Conservation (phyloP, 805 yeast species). For the Suhomyces kilbournensis region DNA sequence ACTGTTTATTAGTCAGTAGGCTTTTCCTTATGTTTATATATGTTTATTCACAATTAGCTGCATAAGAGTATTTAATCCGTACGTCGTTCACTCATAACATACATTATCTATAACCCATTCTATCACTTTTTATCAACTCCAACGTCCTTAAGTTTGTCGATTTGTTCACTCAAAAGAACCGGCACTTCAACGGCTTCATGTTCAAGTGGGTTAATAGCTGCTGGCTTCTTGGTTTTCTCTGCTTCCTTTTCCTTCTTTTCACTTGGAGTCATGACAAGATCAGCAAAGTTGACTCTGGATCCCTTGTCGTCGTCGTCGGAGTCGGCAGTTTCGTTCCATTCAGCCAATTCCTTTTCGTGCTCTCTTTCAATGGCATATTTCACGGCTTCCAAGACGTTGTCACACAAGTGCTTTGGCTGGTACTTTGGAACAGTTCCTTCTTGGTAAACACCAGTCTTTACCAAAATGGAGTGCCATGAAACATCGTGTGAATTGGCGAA, state of each 20-base stretch:
- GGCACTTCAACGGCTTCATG: constrained; percentile 53
- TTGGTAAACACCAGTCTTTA: constrained; percentile 83
- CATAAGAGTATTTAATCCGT: neutral
- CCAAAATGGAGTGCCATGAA: constrained; percentile 81
- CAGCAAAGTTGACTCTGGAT: constrained; percentile 41
- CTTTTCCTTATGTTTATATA: neutral
- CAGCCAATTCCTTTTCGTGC: constrained; percentile 65
- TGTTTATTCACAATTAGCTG: neutral
- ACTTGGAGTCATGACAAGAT: constrained; percentile 45
- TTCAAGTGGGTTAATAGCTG: constrained; percentile 20
- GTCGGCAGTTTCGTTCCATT: constrained; percentile 60
- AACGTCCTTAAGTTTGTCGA: constrained; percentile 36
- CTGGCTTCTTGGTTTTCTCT: neutral
- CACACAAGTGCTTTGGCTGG: constrained; percentile 70
- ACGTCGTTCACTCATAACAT: neutral
- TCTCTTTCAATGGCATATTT: constrained; percentile 81
- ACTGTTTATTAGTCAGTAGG: too few relatives aligned
- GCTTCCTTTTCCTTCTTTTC: constrained; percentile 20
- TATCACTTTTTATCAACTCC: constrained; percentile 5
- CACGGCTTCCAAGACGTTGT: constrained; percentile 77
- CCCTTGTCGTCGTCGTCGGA: constrained; percentile 28
- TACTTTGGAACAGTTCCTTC: constrained; percentile 77
- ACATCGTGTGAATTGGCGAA: constrained; percentile 85
- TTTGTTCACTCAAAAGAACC: constrained; percentile 43
- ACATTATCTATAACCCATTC: neutral